Conservation (phyloP, 2,329 filamentous ascomycete species). For the Colletotrichum godetiae region DNA sequence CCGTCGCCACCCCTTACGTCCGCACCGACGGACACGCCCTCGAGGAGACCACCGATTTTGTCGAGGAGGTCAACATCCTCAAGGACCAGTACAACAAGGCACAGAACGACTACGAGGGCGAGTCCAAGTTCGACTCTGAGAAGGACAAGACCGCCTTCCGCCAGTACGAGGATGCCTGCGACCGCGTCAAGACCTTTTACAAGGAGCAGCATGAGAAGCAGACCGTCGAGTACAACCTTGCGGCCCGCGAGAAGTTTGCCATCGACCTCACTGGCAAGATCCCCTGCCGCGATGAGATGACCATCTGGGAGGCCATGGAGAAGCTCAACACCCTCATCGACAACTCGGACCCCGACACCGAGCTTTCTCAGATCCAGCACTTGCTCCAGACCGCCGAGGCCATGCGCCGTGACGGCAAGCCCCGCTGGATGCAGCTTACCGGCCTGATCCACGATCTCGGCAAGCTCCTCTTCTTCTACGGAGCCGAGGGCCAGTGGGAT, state of each 20-base stretch:
- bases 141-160: constrained; percentile 87
- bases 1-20: constrained; percentile 19
- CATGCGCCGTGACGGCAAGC: constrained; percentile 86
- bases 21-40: constrained; percentile 46
- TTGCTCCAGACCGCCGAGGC: constrained; percentile 90
- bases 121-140: constrained; percentile 75
- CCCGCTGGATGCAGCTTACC: constrained; percentile 83
- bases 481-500: constrained; percentile 90
- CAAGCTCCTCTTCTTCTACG: constrained; percentile 84
- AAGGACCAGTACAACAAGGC: constrained; percentile 48
- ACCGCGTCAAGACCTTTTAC: constrained; percentile 90
- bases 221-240: constrained; percentile 86
- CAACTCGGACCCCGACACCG: constrained; percentile 90
- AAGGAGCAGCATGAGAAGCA: constrained; percentile 77
- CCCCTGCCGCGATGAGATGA: constrained; percentile 76
- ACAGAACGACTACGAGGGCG: constrained; percentile 45
- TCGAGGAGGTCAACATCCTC: constrained; percentile 67
- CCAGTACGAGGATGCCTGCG: constrained; percentile 85
- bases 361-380: constrained; percentile 89
- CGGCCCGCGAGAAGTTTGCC: constrained; percentile 69
- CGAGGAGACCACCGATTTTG: constrained; percentile 57
- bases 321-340: constrained; percentile 92
- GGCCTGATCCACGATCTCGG: constrained; percentile 84
- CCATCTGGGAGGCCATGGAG: constrained; percentile 92
- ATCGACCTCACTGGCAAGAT: constrained; percentile 68